phyloP scores from a whole-genome alignment of 306 rosid species.

The Canavalia ensiformis region DNA sequence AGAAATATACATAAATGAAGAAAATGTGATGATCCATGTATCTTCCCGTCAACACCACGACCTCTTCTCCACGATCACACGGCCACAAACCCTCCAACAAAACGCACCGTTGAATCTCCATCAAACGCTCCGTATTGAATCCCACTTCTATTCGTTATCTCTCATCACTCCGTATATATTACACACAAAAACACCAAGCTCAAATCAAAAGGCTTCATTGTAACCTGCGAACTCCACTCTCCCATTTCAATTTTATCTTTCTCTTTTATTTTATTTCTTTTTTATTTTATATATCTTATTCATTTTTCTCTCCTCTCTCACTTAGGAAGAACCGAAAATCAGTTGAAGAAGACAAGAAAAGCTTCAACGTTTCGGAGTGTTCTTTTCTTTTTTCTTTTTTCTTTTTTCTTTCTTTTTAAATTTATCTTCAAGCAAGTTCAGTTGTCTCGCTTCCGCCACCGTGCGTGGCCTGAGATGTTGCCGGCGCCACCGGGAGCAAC shows the following conservation, averaged over 20 bases:
- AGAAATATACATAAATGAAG: not conserved
- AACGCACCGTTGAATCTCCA: constrained; percentile 12
- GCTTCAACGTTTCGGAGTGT: not conserved
- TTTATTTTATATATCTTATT: not conserved
- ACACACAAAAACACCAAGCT: constrained; percentile 24
- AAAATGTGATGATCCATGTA: constrained; percentile 44
- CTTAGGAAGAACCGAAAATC: not conserved
- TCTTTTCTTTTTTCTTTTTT: not conserved
- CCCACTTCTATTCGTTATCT: constrained; percentile 35
- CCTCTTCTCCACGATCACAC: constrained; percentile 31
- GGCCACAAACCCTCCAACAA: constrained; percentile 14
- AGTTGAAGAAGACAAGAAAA: not conserved
- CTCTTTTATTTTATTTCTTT: not conserved
- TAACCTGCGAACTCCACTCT: constrained; percentile 34
- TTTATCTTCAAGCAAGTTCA: not conserved
- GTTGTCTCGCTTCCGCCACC: constrained; percentile 33
- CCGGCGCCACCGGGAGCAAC: constrained; percentile 56
- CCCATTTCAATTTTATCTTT: not conserved
- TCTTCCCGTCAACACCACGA: constrained; percentile 50
- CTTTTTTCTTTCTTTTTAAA: too few species aligned
- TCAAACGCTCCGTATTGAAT: constrained; percentile 58
- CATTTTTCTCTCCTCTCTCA: not conserved
- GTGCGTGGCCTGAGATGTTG: constrained; percentile 68
- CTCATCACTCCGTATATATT: constrained; percentile 40
- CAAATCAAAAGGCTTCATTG: constrained; percentile 34